Base-by-base conservation (phyloP, 768 basidiomycete genomes). In the Macrolepiota albuminosa region DNA sequence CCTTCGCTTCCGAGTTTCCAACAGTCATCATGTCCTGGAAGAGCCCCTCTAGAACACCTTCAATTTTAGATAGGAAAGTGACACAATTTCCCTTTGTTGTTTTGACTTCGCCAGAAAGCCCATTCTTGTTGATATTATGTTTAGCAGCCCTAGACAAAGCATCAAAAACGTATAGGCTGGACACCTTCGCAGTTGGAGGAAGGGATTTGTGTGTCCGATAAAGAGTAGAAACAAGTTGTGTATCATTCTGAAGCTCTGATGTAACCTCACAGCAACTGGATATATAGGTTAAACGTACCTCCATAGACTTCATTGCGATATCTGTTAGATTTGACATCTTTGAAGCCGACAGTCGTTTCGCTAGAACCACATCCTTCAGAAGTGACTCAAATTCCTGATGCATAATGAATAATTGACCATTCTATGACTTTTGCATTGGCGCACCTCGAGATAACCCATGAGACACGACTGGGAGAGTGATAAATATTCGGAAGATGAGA, bases 81-180 rank as follows among this genome's bases (percentile, higher is more conserved):
- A 90, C 90, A 64, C 81, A 81, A 67, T 90, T 91, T 63, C 89
- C 89, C 62, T 81, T 81, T 54, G 72, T 74, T 42, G 82, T 75
- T 59, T 79, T 81, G 52, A 79, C 65, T 66, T 88, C 84, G 64
- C 79, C 83, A 63, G 81, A 76, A 31, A 85, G 69, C 54, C 79
- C 78, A 55, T 83, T 81, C 71, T 94, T 95, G 67, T 76, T 85
- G 48, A 79, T 84, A 50, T 85, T 79, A 60, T 78, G 77, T 60
- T 86, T 81, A 21, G 93, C 93, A 18, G 88, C 94, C 59, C 96
- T 87, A 46, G 93, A 84, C 61, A 99, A 81, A 21, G 95, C 91
- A 75, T 99, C 95, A 70, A 99, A 92, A 43, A 89, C 86, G 73
- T 98, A 99, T 53, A 99, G 79, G 74, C 93, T 94, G 42, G 84